Evolutionary conservation across 441 rosid genomes (phyloP).

Genomic region (Kokia cookei): DNA sequence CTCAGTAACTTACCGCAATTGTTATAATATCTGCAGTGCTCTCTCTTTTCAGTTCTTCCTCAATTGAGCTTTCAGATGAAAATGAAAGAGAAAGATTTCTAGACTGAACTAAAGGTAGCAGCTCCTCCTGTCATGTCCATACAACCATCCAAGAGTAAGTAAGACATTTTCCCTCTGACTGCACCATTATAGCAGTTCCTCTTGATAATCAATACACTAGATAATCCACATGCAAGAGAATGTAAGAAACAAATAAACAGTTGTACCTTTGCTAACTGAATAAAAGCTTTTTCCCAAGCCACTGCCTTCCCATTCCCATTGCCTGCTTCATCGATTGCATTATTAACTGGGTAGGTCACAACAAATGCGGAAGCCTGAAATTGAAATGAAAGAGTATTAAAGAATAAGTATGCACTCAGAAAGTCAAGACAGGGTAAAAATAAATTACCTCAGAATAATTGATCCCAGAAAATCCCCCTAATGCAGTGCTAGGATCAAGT

Average conservation of each 20-base stretch:
- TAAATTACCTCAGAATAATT: constrained; percentile 57
- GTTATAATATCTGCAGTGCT: constrained; percentile 72
- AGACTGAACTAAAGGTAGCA: constrained; percentile 49
- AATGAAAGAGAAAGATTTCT: constrained; percentile 63
- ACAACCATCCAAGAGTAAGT: neutral
- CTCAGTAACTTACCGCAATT: constrained; percentile 40
- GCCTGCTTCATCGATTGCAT: constrained; percentile 50
- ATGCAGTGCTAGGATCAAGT: constrained; percentile 68
- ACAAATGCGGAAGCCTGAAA: constrained; percentile 76
- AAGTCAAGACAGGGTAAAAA: constrained; percentile 19
- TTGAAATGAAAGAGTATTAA: constrained; percentile 22
- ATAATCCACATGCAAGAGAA: constrained; percentile 1
- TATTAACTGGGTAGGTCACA: constrained; percentile 68
- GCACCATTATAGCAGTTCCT: neutral
- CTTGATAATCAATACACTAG: neutral
- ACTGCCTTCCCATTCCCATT: constrained; percentile 53
- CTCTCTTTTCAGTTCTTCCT: constrained; percentile 76
- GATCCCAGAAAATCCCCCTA: constrained; percentile 68
- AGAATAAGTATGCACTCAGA: constrained; percentile 15
- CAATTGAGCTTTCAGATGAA: constrained; percentile 80
- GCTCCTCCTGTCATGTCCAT: constrained; percentile 43
- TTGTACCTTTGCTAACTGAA: constrained; percentile 58
- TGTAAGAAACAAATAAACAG: neutral
- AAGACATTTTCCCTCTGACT: neutral
- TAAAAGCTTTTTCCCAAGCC: constrained; percentile 76